phyloP scores from a whole-genome alignment of 2,329 filamentous ascomycete species.

The Apiospora saccharicola region DNA sequence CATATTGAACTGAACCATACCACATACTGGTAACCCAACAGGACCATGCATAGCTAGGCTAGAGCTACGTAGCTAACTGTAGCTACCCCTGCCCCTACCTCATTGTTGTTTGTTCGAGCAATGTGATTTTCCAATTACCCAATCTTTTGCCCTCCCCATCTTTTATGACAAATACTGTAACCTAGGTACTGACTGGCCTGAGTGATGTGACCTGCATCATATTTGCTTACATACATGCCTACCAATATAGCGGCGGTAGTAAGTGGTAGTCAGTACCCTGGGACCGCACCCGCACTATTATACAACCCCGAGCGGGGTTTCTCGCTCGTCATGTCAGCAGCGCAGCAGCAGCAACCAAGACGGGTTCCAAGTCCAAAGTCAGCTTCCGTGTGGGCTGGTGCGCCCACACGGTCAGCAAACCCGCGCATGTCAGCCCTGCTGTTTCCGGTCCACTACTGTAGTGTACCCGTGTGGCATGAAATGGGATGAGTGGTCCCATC shows the following conservation, averaged over 20 bases:
- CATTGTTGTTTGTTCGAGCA: not conserved
- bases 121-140: not conserved
- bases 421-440: constrained; percentile 6
- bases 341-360: not conserved
- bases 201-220: not conserved
- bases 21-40: too few relatives aligned
- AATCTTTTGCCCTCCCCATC: not conserved
- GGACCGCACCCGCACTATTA: not conserved
- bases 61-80: not conserved
- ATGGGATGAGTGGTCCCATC: not conserved
- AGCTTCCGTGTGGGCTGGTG: not conserved
- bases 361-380: not conserved
- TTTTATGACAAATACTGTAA: not conserved
- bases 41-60: too few relatives aligned
- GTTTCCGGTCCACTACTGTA: constrained; percentile 8
- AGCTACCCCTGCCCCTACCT: not conserved
- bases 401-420: not conserved
- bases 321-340: not conserved
- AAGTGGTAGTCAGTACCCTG: too few relatives aligned
- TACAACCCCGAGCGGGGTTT: not conserved
- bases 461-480: not conserved
- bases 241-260: not conserved
- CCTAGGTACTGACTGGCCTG: not conserved
- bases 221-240: not conserved
- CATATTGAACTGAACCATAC: not conserved